Percentiles rank a stretch among this genome's conserved stretches.
Conservation (phyloP, 306 rosid genomes). For the Astragalus membranaceus region DNA sequence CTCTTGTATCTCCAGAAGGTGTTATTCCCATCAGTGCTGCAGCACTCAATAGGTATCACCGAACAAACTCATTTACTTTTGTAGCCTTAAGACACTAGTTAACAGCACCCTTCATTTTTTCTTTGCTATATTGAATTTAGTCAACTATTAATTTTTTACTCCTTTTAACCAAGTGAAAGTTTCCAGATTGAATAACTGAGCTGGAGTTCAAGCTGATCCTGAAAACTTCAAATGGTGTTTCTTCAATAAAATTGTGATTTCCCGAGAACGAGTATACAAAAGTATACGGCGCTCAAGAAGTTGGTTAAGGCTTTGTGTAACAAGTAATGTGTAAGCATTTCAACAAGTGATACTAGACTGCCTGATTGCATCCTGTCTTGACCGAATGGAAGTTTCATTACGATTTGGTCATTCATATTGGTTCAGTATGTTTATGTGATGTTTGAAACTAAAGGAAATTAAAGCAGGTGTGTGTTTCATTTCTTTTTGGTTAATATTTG, state of each 20-base stretch:
- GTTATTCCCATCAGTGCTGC: conserved; percentile 69
- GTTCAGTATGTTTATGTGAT: neutral
- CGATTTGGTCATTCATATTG: neutral
- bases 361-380: neutral
- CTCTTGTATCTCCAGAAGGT: conserved; percentile 70
- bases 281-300: neutral
- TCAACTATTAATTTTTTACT: neutral
- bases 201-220: conserved; percentile 22
- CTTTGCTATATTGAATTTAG: neutral
- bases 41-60: conserved; percentile 70
- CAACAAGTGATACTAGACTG: neutral
- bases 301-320: neutral
- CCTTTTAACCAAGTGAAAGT: neutral
- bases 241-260: conserved; percentile 2
- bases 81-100: too few relatives aligned
- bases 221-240: neutral
- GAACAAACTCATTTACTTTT: too few relatives aligned
- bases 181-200: conserved; percentile 26
- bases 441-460: neutral
- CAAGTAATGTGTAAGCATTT: neutral
- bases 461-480: neutral
- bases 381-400: neutral
- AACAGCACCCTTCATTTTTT: neutral
- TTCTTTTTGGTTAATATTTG: too few relatives aligned
- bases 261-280: neutral